Evolutionary conservation across 495 filamentous ascomycete genomes (phyloP), one percentile per base, ranked within the genome.

Genomic region (Parathielavia hyrcaniae): DNA sequence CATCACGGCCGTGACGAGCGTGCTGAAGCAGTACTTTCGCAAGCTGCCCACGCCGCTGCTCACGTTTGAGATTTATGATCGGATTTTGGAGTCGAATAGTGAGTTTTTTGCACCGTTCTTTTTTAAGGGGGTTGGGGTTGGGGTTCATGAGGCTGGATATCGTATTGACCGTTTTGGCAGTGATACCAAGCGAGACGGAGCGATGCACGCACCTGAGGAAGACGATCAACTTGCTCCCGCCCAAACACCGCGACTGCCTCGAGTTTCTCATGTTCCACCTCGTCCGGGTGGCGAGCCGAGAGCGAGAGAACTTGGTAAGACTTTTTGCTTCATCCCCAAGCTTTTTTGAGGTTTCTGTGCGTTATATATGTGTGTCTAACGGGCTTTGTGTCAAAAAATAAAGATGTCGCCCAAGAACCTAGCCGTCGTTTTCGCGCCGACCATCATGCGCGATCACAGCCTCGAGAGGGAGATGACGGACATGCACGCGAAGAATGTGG

Each of bases 391-490:
- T 20, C n/a, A 2, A 49, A 79, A 71, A 99, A 97, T 26, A 2
- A 49, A 79, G 71, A 99, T 99, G 95, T 93, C 88, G 19, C 87
- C 92, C 38, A 85, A 88, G 68, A 99, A 99, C 64, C 76, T 97
- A 39, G 90, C 95, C 6, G 95, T 99, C 56, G 95, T 99, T 30
- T 99, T 99, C 65, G 95, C 95, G 26, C 95, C 95, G 23, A 99
- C 95, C 9, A 90, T 99, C 59, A 93, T 99, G 87, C 80, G 93
- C 51, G 90, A 95, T 23, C 77, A 84, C 67, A 90, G 84, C 60
- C 75, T 97, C 61, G 88, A 95, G 61, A 85, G 90, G 55, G 95
- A 99, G 69, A 95, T 97, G 87, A 89, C 85, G 13, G 95, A 99
- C 63, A 93, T 95, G 76, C 87, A 92, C 62, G 82, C 87, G 57